These are phyloP conservation scores for Waitea zeae DNA, from an alignment of 1,284 basidiomycete species.

Conservation along the genomic window DNA sequence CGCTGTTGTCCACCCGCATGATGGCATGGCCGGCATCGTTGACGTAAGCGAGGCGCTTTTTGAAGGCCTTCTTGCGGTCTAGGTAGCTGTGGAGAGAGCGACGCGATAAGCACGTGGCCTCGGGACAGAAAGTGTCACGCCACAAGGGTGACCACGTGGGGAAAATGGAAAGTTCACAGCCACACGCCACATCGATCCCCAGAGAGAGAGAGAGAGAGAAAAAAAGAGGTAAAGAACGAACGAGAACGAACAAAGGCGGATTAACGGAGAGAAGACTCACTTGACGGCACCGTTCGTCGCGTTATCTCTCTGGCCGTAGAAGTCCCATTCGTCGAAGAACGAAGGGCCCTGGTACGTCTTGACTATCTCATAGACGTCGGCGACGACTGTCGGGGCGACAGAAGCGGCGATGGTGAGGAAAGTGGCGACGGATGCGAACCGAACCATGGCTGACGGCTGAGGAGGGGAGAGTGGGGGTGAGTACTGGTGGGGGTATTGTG, in stretches of 20 bases:
- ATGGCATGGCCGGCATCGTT: conserved; percentile 44
- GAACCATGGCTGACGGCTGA: no score
- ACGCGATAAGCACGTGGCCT: no score
- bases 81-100: conserved; percentile 47
- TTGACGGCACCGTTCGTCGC: conserved; percentile 52
- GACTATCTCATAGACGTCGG: conserved; percentile 14
- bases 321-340: conserved; percentile 23
- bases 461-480: no score
- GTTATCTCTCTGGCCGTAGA: conserved; percentile 26
- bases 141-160: no score
- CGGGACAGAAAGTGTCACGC: no score
- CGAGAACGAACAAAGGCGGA: no score
- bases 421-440: no score
- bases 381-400: no score
- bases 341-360: conserved; percentile 18
- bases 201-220: not conserved
- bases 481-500: no score
- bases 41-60: conserved; percentile 43
- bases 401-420: no score
- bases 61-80: conserved; percentile 26
- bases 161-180: no score
- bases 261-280: no score
- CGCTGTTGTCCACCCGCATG: conserved; percentile 57
- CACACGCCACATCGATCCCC: not conserved
- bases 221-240: conserved; percentile 1